Evolutionary conservation across 2,329 filamentous ascomycete species (phyloP), one percentile per base, ranked within the genome.

Genomic region (Colletotrichum neosansevieriae): DNA sequence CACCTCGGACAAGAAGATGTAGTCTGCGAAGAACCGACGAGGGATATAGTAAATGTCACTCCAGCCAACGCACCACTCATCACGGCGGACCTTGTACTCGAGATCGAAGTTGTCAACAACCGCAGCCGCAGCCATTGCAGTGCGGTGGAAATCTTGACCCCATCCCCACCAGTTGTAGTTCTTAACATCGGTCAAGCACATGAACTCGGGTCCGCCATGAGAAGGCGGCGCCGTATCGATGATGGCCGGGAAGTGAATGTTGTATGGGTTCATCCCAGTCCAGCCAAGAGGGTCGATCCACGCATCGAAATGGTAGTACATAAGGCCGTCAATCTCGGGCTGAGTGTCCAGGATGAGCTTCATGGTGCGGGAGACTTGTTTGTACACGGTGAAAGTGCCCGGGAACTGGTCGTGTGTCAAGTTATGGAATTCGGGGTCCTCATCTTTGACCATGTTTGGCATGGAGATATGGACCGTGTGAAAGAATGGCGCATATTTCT

Each of bases 41-140:
- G 77, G 77, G 51, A 79, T 71, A 69, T 75, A 78, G 72, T 78
- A 79, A 15, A 79, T 76, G 67, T 79, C 77, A 24, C 73, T 74
- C 76, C 76, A 78, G 38, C 76, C 76, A 15, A 74, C 67, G 49
- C 76, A 78, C 68, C 69, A 77, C 67, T 78, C 74, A 15, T 73
- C 73, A 40, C 51, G 56, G 51, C 63, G 64, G 29, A 71, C 58
- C 58, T 63, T 70, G 72, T 73, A 76, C 36, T 74, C 71, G 10
- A 73, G 67, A 36, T 68, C 64, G 24, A 74, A 70, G 29, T 62
- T 56, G 45, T 71, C 63, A 21, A 73, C 60, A 15, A 71, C 67
- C 2, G 59, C 51, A 11, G 65, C 57, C 1, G 72, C 71, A 9
- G 71, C 58, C 61, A 61, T 70, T 44, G 73, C 68, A 19, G 63